Evolutionary conservation across 805 yeast species (phyloP).

Genomic region (Candida succiphila): DNA sequence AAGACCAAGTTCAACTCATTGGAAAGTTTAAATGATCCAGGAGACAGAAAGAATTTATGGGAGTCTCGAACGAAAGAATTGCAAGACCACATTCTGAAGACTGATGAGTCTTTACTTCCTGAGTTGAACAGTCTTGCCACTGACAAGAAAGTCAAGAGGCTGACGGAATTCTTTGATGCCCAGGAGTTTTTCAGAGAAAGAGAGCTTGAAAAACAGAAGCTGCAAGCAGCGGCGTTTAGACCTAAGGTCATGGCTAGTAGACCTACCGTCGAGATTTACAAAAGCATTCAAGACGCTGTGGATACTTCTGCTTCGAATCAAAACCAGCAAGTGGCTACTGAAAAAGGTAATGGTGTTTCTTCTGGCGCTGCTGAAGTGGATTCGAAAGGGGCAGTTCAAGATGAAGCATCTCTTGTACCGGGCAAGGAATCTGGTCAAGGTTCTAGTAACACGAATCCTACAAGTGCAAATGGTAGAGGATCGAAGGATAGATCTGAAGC

Average conservation of each 20-base stretch:
- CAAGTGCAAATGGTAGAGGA: background rate
- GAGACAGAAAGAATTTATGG: constrained; percentile 14
- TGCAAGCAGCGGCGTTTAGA: constrained; percentile 43
- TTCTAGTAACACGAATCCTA: background rate
- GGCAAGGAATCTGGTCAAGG: background rate
- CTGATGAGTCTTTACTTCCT: constrained; percentile 9
- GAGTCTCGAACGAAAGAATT: constrained; percentile 13
- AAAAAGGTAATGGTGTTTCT: background rate
- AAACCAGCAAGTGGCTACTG: background rate
- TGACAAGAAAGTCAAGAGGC: constrained; percentile 44
- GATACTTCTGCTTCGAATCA: constrained; percentile 22
- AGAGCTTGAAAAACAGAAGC: constrained; percentile 60
- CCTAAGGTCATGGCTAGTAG: constrained; percentile 69
- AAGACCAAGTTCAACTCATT: background rate
- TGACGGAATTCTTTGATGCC: constrained; percentile 66
- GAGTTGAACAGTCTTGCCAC: constrained; percentile 6
- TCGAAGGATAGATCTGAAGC: background rate
- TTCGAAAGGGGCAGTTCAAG: background rate
- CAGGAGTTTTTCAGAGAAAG: constrained; percentile 83
- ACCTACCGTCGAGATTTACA: constrained; percentile 87
- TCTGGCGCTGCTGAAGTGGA: background rate
- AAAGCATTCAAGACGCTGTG: constrained; percentile 83
- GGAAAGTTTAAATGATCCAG: background rate
- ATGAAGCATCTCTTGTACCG: background rate
- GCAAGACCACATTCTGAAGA: constrained; percentile 10